Conservation (phyloP, 257 asterid genomes). For the Salvia hispanica region DNA sequence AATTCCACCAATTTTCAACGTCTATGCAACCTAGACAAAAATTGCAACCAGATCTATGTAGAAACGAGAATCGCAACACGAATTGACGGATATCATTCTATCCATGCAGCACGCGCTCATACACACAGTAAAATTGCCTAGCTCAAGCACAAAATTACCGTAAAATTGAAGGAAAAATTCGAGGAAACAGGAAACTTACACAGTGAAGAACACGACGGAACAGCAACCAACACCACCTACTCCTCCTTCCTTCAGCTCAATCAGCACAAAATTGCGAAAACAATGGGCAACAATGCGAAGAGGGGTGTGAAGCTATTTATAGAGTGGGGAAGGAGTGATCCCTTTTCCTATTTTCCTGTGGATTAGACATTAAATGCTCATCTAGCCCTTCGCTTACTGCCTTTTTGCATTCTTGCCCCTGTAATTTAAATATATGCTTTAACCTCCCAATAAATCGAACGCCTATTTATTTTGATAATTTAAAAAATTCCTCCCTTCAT, state of each 20-base stretch:
- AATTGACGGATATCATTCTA: slow-evolving; percentile 11
- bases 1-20: slow-evolving; percentile 17
- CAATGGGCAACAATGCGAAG: slow-evolving; percentile 29
- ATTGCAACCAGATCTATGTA: slow-evolving; percentile 26
- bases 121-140: not conserved
- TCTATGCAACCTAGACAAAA: slow-evolving; percentile 10
- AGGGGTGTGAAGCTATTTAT: slow-evolving; percentile 50
- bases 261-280: slow-evolving; percentile 13
- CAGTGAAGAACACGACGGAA: slow-evolving; percentile 36
- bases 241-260: slow-evolving; percentile 29
- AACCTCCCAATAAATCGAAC: not conserved
- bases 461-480: not conserved
- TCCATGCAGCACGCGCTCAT: slow-evolving; percentile 24
- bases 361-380: slow-evolving; percentile 14
- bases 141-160: slow-evolving; percentile 1
- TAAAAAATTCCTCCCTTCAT: no score
- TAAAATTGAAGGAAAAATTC: slow-evolving; percentile 10
- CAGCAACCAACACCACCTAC: slow-evolving; percentile 37
- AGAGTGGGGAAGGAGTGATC: slow-evolving; percentile 52
- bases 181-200: slow-evolving; percentile 39
- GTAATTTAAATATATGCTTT: not conserved
- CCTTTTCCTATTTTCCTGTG: slow-evolving; percentile 33
- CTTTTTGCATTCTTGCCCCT: not conserved
- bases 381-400: slow-evolving; percentile 14
- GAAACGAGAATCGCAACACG: slow-evolving; percentile 11